Evolutionary conservation across 768 basidiomycete species (phyloP), one percentile per base, ranked within the genome.

Genomic region (Dioszegia crocea): DNA sequence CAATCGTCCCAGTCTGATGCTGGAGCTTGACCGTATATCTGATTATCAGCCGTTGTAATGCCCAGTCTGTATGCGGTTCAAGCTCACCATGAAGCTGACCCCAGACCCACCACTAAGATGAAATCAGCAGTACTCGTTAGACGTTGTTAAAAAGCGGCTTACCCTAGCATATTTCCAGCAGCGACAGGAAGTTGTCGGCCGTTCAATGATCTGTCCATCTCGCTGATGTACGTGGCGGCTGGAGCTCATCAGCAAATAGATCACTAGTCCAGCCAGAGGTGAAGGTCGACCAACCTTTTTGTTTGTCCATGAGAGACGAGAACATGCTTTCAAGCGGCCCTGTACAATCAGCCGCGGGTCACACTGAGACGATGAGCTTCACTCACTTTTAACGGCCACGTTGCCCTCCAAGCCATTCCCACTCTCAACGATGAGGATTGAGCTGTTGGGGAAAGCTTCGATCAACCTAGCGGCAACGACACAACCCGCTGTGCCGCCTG

Each of bases 1-100:
- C 63, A 64, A 38, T 64, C 63, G 33, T 64, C 59, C 52, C 61
- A 64, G 53, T 64, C 63, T 3, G 63, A 64, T 4, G 59, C 56
- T 1, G 63, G 54, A 3, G 63, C 57, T 44, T 55, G 61, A 29
- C 61, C 61, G 52, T 64, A 64, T 47, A 64, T 64, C 62, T 64
- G 43, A 26, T 9, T 6, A 19, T 49, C 26, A 56, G 51, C n/a
- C 17, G 16, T 33, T 26, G 36, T 38, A 17, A 9, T n/a, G n/a
- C n/a, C n/a, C n/a, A n/a, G n/a, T n/a, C n/a, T n/a, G n/a, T n/a
- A n/a, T n/a, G n/a, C n/a, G n/a, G n/a, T n/a, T n/a, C n/a, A n/a
- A n/a, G n/a, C 47, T 43, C n/a, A 63, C 59, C 43, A 64, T 44
- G 27, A 58, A 60, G 41, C 60, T 64, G 55, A 64, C 50, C 23